Evolutionary conservation across 352 stramenopile genomes (phyloP).

Genomic region (Phytophthora tubulina): DNA sequence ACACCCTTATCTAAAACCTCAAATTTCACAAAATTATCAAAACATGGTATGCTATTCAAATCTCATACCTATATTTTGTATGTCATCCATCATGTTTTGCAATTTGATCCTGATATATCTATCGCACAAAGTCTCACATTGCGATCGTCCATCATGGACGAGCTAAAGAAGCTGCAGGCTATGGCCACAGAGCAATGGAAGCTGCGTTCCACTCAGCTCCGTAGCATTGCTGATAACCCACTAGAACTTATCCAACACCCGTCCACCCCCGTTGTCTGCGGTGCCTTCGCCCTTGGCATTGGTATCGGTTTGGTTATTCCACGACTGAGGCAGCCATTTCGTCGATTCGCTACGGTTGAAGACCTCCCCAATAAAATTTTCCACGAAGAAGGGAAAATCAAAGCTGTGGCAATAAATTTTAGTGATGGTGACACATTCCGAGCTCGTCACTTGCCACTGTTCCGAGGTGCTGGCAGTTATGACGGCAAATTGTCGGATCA

Average conservation of each 20-base stretch:
- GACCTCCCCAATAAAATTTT: slow-evolving; percentile 83
- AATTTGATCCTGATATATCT: too few species aligned
- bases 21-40: too few species aligned
- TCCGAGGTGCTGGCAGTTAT: slow-evolving; percentile 50
- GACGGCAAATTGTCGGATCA: slow-evolving; percentile 77
- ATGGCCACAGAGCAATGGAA: slow-evolving; percentile 28
- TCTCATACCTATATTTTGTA: too few species aligned
- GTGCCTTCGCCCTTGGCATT: slow-evolving; percentile 66
- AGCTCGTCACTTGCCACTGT: slow-evolving; percentile 69
- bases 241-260: slow-evolving; percentile 50
- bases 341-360: slow-evolving; percentile 77
- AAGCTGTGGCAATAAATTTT: slow-evolving; percentile 60
- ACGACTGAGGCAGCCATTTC: slow-evolving; percentile 69
- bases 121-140: slow-evolving; percentile 9
- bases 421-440: slow-evolving; percentile 90
- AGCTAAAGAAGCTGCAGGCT: slow-evolving; percentile 35
- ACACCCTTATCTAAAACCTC: not conserved
- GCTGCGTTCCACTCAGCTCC: slow-evolving; percentile 25
- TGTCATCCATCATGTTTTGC: too few species aligned
- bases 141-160: slow-evolving; percentile 24
- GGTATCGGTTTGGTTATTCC: slow-evolving; percentile 67
- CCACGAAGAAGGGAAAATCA: slow-evolving; percentile 64
- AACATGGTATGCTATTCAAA: too few species aligned
- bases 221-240: slow-evolving; percentile 15
- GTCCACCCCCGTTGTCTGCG: slow-evolving; percentile 46